phyloP scores from a whole-genome alignment of 768 basidiomycete species.

The Phanerochaete carnosa region DNA sequence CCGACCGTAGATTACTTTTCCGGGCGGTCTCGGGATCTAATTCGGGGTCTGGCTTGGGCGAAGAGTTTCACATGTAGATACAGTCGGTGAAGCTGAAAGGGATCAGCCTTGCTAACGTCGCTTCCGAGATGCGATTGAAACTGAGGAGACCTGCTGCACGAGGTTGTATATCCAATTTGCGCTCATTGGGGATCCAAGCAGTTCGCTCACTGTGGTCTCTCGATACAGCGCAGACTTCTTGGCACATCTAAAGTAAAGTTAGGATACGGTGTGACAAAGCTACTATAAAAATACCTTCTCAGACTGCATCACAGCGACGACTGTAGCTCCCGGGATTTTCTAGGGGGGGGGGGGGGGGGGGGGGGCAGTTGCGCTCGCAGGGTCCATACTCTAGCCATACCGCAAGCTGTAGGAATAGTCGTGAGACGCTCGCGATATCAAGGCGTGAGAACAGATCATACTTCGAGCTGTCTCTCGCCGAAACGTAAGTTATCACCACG shows the following conservation, averaged over 20 bases:
- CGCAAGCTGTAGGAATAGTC: slow-evolving; percentile 33
- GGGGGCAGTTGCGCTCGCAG: slow-evolving; percentile 68
- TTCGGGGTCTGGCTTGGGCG: slow-evolving; percentile 39
- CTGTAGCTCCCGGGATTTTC: slow-evolving; percentile 64
- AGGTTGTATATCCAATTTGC: slow-evolving; percentile 40
- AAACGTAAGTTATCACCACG: slow-evolving; percentile 57
- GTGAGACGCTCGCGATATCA: neutral
- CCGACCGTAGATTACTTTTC: slow-evolving; percentile 27
- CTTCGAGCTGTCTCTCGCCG: slow-evolving; percentile 52
- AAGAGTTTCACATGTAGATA: slow-evolving; percentile 62
- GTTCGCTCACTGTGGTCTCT: slow-evolving; percentile 24
- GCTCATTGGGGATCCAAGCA: slow-evolving; percentile 75
- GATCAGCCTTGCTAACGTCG: slow-evolving; percentile 71
- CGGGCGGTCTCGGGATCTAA: slow-evolving; percentile 34
- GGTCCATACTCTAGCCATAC: slow-evolving; percentile 50
- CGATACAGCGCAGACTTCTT: slow-evolving; percentile 36
- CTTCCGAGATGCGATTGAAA: slow-evolving; percentile 92
- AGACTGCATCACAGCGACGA: slow-evolving; percentile 54
- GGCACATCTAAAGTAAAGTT: slow-evolving; percentile 51
- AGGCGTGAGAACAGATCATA: slow-evolving; percentile 25
- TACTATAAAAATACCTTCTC: slow-evolving; percentile 53
- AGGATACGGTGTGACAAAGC: slow-evolving; percentile 7
- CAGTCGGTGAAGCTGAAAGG: slow-evolving; percentile 79
- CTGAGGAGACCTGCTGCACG: slow-evolving; percentile 89
- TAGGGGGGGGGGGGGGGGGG: no score